phyloP scores from a whole-genome alignment of 768 basidiomycete species.

The Pilatotrama ljubarskyi region DNA sequence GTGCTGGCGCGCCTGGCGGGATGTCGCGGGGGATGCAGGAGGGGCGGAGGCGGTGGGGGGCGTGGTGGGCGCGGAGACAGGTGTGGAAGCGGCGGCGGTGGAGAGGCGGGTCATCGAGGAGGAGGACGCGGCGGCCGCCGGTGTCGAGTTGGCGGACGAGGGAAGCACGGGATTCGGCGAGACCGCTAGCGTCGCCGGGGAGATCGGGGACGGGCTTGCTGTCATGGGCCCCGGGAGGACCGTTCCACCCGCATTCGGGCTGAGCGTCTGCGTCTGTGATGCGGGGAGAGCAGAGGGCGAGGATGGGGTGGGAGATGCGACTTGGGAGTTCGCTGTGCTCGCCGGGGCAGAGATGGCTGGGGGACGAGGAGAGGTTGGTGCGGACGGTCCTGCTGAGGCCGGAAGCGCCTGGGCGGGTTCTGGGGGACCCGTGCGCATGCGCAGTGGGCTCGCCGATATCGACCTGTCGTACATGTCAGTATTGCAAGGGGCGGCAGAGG shows the following conservation, averaged over 20 bases:
- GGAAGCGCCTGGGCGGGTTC: not conserved
- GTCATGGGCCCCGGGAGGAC: slow-evolving; percentile 4
- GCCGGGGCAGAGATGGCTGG: not conserved
- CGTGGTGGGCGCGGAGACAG: slow-evolving; percentile 18
- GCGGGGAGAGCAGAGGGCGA: not conserved
- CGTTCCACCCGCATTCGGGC: not conserved
- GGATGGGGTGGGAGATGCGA: not conserved
- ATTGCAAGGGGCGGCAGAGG: not conserved
- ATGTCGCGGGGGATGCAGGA: slow-evolving; percentile 4
- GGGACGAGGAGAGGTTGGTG: slow-evolving; percentile 1
- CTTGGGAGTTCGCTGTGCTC: not conserved
- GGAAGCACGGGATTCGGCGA: not conserved
- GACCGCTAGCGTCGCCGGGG: not conserved
- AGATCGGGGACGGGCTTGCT: slow-evolving; percentile 13
- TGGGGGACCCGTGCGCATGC: slow-evolving; percentile 17
- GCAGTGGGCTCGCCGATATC: slow-evolving; percentile 23
- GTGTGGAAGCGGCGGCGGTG: slow-evolving; percentile 23
- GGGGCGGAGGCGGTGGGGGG: slow-evolving; percentile 7
- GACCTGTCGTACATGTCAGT: slow-evolving; percentile 4
- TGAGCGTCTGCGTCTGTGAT: not conserved
- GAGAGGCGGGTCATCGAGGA: slow-evolving; percentile 6
- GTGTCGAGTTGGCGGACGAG: not conserved
- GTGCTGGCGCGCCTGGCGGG: slow-evolving; percentile 35
- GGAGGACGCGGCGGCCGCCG: not conserved
- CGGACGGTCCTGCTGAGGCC: not conserved